Percentiles rank a stretch among this genome's conserved stretches.
phyloP scores from a whole-genome alignment of 2,329 filamentous ascomycete species.

The Colletotrichum sp. region DNA sequence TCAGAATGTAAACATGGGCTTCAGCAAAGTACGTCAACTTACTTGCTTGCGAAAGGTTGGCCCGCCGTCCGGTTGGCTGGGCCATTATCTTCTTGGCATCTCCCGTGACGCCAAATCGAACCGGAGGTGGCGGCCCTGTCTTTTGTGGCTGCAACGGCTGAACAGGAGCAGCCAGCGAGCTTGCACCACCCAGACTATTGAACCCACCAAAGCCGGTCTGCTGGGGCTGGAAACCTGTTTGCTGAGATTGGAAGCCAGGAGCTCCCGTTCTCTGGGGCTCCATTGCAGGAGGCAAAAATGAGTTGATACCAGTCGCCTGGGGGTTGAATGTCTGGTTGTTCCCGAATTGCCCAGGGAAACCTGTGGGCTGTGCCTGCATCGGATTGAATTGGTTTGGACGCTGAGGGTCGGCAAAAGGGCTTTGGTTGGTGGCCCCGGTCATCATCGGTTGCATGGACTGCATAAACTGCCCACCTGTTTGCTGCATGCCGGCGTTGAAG shows the following conservation, averaged over 20 bases:
- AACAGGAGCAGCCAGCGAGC: constrained; percentile 37
- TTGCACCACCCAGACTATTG: constrained; percentile 26
- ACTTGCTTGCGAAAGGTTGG: constrained; percentile 95
- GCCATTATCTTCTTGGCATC: constrained; percentile 79
- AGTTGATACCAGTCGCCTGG: constrained; percentile 53
- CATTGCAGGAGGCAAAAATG: constrained; percentile 62
- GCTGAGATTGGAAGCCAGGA: constrained; percentile 51
- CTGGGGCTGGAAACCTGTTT: constrained; percentile 46
- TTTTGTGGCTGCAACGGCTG: constrained; percentile 53
- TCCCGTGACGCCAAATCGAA: constrained; percentile 82
- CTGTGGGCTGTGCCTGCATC: constrained; percentile 68
- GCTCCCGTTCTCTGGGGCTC: constrained; percentile 55
- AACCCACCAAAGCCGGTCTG: constrained; percentile 57
- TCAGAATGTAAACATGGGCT: background rate
- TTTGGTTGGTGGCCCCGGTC: constrained; percentile 45
- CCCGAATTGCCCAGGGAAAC: constrained; percentile 54
- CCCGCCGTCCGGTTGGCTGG: constrained; percentile 87
- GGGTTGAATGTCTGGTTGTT: constrained; percentile 57
- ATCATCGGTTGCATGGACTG: constrained; percentile 58
- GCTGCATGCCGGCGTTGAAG: constrained; percentile 37
- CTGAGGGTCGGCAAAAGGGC: constrained; percentile 44
- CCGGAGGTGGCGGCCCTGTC: constrained; percentile 76
- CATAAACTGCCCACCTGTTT: constrained; percentile 39
- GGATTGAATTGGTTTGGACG: constrained; percentile 46
- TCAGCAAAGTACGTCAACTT: constrained; percentile 56